Evolutionary conservation across 805 yeast genomes (phyloP).

Genomic region (Alloascoidea hylecoeti): DNA sequence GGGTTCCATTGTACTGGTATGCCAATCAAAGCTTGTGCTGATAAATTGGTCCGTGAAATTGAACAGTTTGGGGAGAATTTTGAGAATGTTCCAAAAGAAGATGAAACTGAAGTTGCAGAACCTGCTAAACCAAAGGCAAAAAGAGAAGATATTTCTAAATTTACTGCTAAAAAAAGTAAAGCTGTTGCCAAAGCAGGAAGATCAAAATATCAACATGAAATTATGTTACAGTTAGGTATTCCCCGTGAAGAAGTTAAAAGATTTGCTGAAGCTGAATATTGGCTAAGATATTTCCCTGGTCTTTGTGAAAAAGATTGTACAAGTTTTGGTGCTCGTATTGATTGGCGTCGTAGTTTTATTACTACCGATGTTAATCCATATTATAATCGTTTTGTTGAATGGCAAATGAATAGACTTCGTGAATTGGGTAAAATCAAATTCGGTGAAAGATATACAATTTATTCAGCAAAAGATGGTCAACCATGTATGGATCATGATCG

Average conservation of each 20-base stretch:
- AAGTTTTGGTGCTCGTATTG: conserved; percentile 82
- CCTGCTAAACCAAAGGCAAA: conserved; percentile 16
- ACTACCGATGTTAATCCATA: conserved; percentile 94
- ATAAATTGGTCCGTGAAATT: conserved; percentile 83
- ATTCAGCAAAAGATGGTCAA: conserved; percentile 96
- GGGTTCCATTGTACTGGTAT: conserved; percentile 99
- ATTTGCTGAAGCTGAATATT: conserved; percentile 84
- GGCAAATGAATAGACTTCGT: conserved; percentile 89
- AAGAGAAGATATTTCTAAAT: conserved; percentile 76
- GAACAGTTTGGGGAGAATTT: conserved; percentile 83
- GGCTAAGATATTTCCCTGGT: conserved; percentile 91
- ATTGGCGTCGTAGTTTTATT: conserved; percentile 94
- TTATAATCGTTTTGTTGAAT: conserved; percentile 87
- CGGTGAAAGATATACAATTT: conserved; percentile 95
- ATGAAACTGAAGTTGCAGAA: conserved; percentile 30
- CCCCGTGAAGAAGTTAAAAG: conserved; percentile 68
- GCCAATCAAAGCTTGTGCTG: conserved; percentile 96
- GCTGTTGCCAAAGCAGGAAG: conserved; percentile 90
- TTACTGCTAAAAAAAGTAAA: conserved; percentile 85
- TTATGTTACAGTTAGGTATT: conserved; percentile 90
- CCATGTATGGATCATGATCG: conserved; percentile 99
- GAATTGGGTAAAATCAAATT: conserved; percentile 86
- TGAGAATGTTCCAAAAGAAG: conserved; percentile 37
- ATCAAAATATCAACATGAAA: conserved; percentile 90
- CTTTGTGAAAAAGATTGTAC: conserved; percentile 70